phyloP scores from a whole-genome alignment of 2,329 filamentous ascomycete genomes.

The Pseudocercospora vitis region DNA sequence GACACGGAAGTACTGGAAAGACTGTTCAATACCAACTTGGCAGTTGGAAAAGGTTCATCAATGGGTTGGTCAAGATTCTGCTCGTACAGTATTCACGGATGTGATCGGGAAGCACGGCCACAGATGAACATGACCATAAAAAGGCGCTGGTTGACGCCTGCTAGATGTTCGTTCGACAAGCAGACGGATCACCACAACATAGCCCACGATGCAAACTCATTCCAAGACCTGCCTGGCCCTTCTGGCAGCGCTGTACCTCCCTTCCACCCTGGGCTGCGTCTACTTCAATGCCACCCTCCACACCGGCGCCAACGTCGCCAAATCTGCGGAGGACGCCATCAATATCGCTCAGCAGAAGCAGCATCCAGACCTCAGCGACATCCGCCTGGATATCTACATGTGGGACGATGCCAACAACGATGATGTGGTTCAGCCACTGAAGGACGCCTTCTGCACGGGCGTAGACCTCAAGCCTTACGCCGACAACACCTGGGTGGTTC shows the following conservation, averaged over 20 bases:
- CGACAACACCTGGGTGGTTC: conserved; percentile 17
- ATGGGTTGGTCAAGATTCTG: too few relatives aligned
- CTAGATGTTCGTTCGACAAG: too few relatives aligned
- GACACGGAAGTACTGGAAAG: too few relatives aligned
- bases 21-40: too few relatives aligned
- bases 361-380: neutral
- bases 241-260: conserved; percentile 12
- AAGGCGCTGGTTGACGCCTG: too few relatives aligned
- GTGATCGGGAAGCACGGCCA: too few relatives aligned
- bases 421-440: conserved; percentile 15
- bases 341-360: conserved; percentile 4
- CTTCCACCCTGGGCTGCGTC: conserved; percentile 16
- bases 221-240: too few relatives aligned
- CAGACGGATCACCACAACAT: too few relatives aligned
- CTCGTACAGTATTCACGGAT: too few relatives aligned
- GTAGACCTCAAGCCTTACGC: conserved; percentile 18
- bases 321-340: conserved; percentile 13
- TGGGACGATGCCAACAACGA: conserved; percentile 23
- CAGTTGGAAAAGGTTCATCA: too few relatives aligned
- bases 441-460: conserved; percentile 19
- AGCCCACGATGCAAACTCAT: too few relatives aligned
- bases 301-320: conserved; percentile 12
- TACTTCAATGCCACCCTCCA: conserved; percentile 24
- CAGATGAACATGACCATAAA: too few relatives aligned
- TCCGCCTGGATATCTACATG: conserved; percentile 15